These are phyloP conservation scores for Ailanthus altissimus DNA, from an alignment of 345 rosid genomes.

Conservation along the genomic window DNA sequence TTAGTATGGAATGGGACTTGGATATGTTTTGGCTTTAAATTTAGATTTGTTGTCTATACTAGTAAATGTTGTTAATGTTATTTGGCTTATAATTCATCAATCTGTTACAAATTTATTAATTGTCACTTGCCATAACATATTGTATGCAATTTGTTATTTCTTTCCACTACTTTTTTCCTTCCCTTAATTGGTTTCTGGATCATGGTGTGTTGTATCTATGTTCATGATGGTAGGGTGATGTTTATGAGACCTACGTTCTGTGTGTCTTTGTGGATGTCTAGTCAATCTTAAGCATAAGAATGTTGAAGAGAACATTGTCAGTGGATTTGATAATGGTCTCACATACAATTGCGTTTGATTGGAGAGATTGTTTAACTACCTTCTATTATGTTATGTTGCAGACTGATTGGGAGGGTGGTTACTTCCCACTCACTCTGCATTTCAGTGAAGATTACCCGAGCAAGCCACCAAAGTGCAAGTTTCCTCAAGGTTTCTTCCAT, in stretches of 20 bases:
- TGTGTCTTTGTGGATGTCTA: neutral
- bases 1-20: neutral
- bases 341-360: neutral
- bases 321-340: neutral
- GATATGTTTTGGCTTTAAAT: neutral
- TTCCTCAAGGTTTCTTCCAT: conserved; percentile 81
- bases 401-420: conserved; percentile 97
- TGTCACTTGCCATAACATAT: neutral
- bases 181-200: neutral
- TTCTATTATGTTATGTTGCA: conserved; percentile 30
- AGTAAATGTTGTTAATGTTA: neutral
- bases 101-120: neutral
- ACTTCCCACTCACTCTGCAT: conserved; percentile 70
- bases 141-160: no score
- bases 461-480: conserved; percentile 90
- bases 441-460: conserved; percentile 92
- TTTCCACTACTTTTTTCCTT: neutral
- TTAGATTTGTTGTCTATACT: neutral
- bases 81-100: neutral
- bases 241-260: neutral
- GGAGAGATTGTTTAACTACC: neutral
- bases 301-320: neutral
- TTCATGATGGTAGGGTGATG: neutral
- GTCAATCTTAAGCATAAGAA: neutral
- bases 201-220: neutral